A percentile compares a stretch with the other conserved stretches of the same genome.
phyloP scores from a whole-genome alignment of 768 basidiomycete genomes.

The Amanita exitialis region DNA sequence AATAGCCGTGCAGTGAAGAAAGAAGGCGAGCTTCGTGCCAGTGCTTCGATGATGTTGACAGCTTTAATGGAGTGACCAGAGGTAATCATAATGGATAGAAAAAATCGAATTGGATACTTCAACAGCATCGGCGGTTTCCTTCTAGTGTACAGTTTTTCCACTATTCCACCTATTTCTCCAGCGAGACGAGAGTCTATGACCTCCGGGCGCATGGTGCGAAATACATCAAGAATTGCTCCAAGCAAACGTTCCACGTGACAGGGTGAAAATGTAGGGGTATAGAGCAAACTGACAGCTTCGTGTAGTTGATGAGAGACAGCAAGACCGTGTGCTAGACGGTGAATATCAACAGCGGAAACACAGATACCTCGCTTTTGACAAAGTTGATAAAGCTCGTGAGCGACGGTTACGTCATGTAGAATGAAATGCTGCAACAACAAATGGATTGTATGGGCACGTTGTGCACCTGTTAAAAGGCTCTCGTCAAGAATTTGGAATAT shows the following conservation, averaged over 20 bases:
- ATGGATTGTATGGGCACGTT: constrained; percentile 19
- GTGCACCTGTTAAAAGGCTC: constrained; percentile 13
- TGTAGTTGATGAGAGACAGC: constrained; percentile 19
- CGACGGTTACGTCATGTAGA: constrained; percentile 19
- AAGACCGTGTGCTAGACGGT: constrained; percentile 22
- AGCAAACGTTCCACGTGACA: constrained; percentile 27
- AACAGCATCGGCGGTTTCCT: constrained; percentile 18
- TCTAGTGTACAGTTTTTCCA: constrained; percentile 25
- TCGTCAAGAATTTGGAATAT: constrained; percentile 21
- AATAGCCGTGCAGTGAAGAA: constrained; percentile 33
- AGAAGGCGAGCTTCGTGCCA: constrained; percentile 21
- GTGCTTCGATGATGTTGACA: constrained; percentile 27
- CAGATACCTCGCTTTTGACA: constrained; percentile 14
- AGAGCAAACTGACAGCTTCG: constrained; percentile 24
- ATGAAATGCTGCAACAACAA: constrained; percentile 14
- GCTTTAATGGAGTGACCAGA: constrained; percentile 25
- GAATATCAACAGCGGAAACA: constrained; percentile 14
- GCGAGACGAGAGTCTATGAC: constrained; percentile 20
- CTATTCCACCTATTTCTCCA: constrained; percentile 21
- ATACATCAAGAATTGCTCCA: constrained; percentile 23
- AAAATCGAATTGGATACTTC: constrained; percentile 38
- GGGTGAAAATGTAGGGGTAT: constrained; percentile 17
- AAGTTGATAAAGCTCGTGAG: constrained; percentile 24
- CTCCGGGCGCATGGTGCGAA: constrained; percentile 23
- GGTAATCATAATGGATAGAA: constrained; percentile 29